phyloP scores from a whole-genome alignment of 495 filamentous ascomycete genomes.

The Neurospora intermedia region DNA sequence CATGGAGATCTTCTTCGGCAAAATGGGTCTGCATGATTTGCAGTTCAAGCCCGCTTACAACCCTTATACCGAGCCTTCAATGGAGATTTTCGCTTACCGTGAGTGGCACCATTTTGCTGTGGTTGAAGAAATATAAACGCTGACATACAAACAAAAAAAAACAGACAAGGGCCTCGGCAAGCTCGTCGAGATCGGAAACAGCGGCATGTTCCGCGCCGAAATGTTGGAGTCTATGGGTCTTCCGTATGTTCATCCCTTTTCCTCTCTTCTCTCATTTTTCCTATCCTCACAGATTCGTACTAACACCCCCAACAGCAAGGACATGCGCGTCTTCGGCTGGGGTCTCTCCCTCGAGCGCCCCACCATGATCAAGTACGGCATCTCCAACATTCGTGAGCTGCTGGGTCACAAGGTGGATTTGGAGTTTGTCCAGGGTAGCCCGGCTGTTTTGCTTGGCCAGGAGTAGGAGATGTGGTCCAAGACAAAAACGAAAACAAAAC shows the following conservation, averaged over 20 bases:
- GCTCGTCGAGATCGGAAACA: slow-evolving; percentile 95
- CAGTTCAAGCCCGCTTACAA: slow-evolving; percentile 98
- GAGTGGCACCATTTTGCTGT: not conserved
- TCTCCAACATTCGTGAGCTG: slow-evolving; percentile 76
- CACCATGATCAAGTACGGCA: slow-evolving; percentile 94
- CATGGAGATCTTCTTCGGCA: slow-evolving; percentile 90
- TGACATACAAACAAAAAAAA: not conserved
- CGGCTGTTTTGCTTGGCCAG: slow-evolving; percentile 73
- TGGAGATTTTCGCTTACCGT: slow-evolving; percentile 89
- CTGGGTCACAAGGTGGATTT: slow-evolving; percentile 79
- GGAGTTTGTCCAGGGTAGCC: slow-evolving; percentile 68
- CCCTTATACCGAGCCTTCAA: slow-evolving; percentile 93
- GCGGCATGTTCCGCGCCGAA: slow-evolving; percentile 95
- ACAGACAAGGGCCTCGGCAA: slow-evolving; percentile 62
- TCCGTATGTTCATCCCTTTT: slow-evolving; percentile 26
- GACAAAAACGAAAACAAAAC: not conserved
- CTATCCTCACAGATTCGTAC: not conserved
- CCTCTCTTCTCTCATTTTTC: not conserved
- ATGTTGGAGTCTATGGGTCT: slow-evolving; percentile 81
- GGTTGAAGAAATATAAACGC: not conserved
- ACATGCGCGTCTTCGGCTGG: slow-evolving; percentile 85
- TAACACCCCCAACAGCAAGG: slow-evolving; percentile 29
- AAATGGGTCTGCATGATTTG: slow-evolving; percentile 84
- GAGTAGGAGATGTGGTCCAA: slow-evolving; percentile 29
- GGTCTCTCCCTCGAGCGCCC: slow-evolving; percentile 85